phyloP scores from a whole-genome alignment of 495 filamentous ascomycete species.

The Annulohypoxylon stygium region DNA sequence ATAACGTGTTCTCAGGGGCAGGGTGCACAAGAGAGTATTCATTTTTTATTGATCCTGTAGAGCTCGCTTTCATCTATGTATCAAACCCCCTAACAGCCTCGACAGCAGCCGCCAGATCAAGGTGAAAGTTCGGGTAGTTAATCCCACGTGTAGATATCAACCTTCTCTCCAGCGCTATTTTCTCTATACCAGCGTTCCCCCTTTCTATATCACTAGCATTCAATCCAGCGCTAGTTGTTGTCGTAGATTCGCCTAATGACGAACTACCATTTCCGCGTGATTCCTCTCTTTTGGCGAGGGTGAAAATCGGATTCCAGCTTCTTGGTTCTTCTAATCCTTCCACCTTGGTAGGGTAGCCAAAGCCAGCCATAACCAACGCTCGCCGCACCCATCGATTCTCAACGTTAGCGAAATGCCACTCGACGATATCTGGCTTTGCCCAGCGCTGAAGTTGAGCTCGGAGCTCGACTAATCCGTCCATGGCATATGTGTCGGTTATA shows the following conservation, averaged over 20 bases:
- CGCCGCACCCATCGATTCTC: slow-evolving; percentile 19
- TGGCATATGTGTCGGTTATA: slow-evolving; percentile 4
- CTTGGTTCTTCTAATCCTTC: background rate
- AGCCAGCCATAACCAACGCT: slow-evolving; percentile 6
- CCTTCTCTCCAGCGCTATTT: background rate
- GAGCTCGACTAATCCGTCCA: slow-evolving; percentile 8
- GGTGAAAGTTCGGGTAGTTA: slow-evolving; percentile 22
- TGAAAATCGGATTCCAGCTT: slow-evolving; percentile 8
- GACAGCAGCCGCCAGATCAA: slow-evolving; percentile 8
- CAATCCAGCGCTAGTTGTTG: background rate
- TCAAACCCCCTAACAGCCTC: background rate
- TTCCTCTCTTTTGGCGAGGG: background rate
- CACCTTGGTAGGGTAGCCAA: background rate
- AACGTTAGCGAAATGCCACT: slow-evolving; percentile 20
- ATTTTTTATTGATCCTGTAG: too few species aligned
- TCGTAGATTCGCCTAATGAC: background rate
- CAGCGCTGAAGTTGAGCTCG: slow-evolving; percentile 16
- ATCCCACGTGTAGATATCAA: slow-evolving; percentile 11
- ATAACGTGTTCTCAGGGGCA: too few species aligned
- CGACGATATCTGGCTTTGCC: background rate
- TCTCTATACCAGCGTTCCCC: background rate
- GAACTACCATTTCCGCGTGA: background rate
- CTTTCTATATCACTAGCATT: background rate
- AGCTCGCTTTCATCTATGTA: background rate
- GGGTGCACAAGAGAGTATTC: too few species aligned